phyloP scores from a whole-genome alignment of 148 eudicot genomes.

The Cornus florida region DNA sequence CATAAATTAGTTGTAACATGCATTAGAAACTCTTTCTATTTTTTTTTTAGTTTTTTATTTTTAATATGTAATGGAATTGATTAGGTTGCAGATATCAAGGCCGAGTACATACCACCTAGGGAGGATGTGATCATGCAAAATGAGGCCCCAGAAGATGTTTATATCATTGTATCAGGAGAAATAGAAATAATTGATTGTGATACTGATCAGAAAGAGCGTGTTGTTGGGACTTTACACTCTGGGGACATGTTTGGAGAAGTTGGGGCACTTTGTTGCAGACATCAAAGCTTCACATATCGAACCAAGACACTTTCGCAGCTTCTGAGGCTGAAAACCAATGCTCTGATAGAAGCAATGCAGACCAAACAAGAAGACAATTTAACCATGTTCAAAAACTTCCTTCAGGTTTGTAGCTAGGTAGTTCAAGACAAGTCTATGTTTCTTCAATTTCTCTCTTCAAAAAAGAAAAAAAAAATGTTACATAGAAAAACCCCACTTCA shows the following conservation, averaged over 20 bases:
- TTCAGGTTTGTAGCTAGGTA: slow-evolving; percentile 41
- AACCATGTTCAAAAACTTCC: slow-evolving; percentile 64
- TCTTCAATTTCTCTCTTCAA: neutral
- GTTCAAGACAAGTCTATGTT: neutral
- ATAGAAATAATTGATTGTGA: slow-evolving; percentile 61
- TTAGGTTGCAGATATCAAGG: slow-evolving; percentile 78
- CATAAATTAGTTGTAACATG: too few relatives aligned
- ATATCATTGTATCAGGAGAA: slow-evolving; percentile 80
- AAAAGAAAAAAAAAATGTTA: neutral
- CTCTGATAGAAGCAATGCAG: slow-evolving; percentile 58
- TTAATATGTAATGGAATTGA: neutral
- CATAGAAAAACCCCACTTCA: neutral
- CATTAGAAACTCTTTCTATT: too few relatives aligned
- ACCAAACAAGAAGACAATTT: slow-evolving; percentile 54
- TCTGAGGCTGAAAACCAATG: slow-evolving; percentile 52
- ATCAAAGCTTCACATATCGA: slow-evolving; percentile 64
- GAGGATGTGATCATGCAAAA: slow-evolving; percentile 80
- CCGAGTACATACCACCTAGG: slow-evolving; percentile 84
- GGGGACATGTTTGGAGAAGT: slow-evolving; percentile 89
- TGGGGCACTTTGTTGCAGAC: slow-evolving; percentile 67
- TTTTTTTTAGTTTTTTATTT: too few relatives aligned
- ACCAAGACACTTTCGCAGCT: slow-evolving; percentile 83
- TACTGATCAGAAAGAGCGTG: slow-evolving; percentile 43
- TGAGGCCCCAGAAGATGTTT: slow-evolving; percentile 72
- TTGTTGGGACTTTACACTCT: slow-evolving; percentile 39